phyloP scores from a whole-genome alignment of 2,329 filamentous ascomycete species.

The Beauveria rudraprayagi region DNA sequence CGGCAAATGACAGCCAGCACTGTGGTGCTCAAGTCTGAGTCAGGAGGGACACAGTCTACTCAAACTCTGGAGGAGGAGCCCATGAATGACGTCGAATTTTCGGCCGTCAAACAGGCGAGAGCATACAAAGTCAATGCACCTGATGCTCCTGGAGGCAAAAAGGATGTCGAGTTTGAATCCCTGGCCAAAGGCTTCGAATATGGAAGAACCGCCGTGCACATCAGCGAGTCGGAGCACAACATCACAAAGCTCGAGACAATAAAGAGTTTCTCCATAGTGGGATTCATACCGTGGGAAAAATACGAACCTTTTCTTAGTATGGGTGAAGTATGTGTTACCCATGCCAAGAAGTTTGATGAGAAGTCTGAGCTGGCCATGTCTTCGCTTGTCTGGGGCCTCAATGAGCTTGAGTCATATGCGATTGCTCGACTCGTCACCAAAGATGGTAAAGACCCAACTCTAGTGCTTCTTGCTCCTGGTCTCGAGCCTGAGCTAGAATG shows the following conservation, averaged over 20 bases:
- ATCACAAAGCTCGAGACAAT: slow-evolving; percentile 79
- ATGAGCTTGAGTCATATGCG: slow-evolving; percentile 77
- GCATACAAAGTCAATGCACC: slow-evolving; percentile 76
- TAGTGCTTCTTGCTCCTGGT: slow-evolving; percentile 72
- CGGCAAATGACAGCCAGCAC: slow-evolving; percentile 67
- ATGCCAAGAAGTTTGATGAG: slow-evolving; percentile 71
- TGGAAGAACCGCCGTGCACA: slow-evolving; percentile 82
- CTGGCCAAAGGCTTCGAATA: slow-evolving; percentile 94
- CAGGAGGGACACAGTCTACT: slow-evolving; percentile 42
- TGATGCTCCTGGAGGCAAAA: slow-evolving; percentile 66
- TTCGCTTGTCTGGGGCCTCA: slow-evolving; percentile 79
- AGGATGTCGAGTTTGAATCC: slow-evolving; percentile 71
- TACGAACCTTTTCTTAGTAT: slow-evolving; percentile 81
- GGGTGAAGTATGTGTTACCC: slow-evolving; percentile 69
- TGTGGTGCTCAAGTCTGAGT: slow-evolving; percentile 54
- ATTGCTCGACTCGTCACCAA: slow-evolving; percentile 80
- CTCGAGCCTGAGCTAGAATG: slow-evolving; percentile 76
- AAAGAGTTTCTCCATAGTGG: slow-evolving; percentile 71
- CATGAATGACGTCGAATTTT: slow-evolving; percentile 49
- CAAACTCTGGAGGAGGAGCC: slow-evolving; percentile 39
- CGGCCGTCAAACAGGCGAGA: slow-evolving; percentile 66
- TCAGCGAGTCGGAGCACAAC: slow-evolving; percentile 77
- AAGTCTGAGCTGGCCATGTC: slow-evolving; percentile 78
- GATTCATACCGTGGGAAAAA: slow-evolving; percentile 71
- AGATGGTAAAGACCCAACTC: slow-evolving; percentile 66